Evolutionary conservation across 805 yeast genomes (phyloP).

Genomic region (Wickerhamiella sorbophila): DNA sequence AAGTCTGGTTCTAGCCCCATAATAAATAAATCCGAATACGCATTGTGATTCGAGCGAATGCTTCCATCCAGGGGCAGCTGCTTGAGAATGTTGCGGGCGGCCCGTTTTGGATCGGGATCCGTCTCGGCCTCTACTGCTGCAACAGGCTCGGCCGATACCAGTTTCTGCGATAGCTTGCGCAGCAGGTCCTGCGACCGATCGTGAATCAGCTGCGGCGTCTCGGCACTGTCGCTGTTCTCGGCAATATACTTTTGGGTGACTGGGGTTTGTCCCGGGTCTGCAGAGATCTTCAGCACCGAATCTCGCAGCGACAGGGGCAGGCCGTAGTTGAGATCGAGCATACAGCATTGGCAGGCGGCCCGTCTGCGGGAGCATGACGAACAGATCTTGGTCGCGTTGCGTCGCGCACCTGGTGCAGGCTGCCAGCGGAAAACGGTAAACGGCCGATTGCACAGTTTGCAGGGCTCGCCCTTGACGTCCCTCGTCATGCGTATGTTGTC

Average conservation of each 20-base stretch:
- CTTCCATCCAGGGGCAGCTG: slow-evolving; percentile 48
- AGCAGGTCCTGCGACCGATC: slow-evolving; percentile 39
- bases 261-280: slow-evolving; percentile 38
- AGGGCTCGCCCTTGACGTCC: slow-evolving; percentile 61
- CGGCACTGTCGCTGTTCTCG: slow-evolving; percentile 28
- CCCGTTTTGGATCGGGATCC: not conserved
- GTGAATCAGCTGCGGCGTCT: slow-evolving; percentile 18
- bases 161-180: slow-evolving; percentile 29
- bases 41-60: slow-evolving; percentile 30
- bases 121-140: not conserved
- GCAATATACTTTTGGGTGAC: slow-evolving; percentile 45
- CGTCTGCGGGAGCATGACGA: slow-evolving; percentile 61
- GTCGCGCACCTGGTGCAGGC: slow-evolving; percentile 30
- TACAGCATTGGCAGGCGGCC: slow-evolving; percentile 80
- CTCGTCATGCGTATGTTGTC: slow-evolving; percentile 56
- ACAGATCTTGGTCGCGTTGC: slow-evolving; percentile 59
- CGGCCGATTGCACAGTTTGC: slow-evolving; percentile 74
- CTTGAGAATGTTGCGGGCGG: not conserved
- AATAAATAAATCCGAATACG: slow-evolving; percentile 43
- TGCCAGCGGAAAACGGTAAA: slow-evolving; percentile 73
- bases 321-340: slow-evolving; percentile 67
- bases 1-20: slow-evolving; percentile 58
- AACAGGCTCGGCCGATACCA: not conserved
- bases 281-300: slow-evolving; percentile 62
- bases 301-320: slow-evolving; percentile 71